phyloP scores from a whole-genome alignment of 2,329 filamentous ascomycete genomes.

The Fusarium humuli region DNA sequence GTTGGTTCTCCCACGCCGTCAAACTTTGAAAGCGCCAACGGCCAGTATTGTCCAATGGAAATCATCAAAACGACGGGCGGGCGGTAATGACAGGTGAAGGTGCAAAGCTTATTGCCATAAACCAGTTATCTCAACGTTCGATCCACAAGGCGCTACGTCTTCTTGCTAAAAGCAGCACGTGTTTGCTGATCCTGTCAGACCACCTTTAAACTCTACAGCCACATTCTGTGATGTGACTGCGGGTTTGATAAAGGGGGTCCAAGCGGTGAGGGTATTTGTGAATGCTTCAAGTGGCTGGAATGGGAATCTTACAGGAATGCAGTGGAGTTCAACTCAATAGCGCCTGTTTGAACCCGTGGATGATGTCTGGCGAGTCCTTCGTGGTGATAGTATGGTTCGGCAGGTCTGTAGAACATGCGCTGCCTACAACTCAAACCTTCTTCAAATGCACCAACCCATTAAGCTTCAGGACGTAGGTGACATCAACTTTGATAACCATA shows the following conservation, averaged over 20 bases:
- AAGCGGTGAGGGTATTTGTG: neutral
- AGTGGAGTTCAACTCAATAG: too few relatives aligned
- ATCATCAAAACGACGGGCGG: neutral
- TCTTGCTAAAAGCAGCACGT: neutral
- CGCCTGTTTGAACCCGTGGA: too few relatives aligned
- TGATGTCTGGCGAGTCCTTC: too few relatives aligned
- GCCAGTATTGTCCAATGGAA: neutral
- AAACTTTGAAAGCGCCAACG: constrained; percentile 1
- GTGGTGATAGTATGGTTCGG: too few relatives aligned
- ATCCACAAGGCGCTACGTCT: neutral
- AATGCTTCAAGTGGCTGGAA: neutral
- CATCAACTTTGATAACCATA: too few relatives aligned
- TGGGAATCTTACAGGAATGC: neutral
- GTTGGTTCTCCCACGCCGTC: neutral
- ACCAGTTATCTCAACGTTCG: constrained; percentile 5
- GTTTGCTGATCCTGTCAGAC: neutral
- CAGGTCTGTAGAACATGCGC: too few relatives aligned
- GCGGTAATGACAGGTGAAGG: neutral
- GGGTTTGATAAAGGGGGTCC: neutral
- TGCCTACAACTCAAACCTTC: too few relatives aligned
- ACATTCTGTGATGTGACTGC: neutral
- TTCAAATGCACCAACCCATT: too few relatives aligned
- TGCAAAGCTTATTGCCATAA: neutral
- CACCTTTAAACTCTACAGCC: neutral
- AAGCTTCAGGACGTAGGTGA: too few relatives aligned